A percentile compares a stretch with the other conserved stretches of the same genome.
phyloP scores from a whole-genome alignment of 495 filamentous ascomycete genomes.

The Penicillium dipodomyicola region DNA sequence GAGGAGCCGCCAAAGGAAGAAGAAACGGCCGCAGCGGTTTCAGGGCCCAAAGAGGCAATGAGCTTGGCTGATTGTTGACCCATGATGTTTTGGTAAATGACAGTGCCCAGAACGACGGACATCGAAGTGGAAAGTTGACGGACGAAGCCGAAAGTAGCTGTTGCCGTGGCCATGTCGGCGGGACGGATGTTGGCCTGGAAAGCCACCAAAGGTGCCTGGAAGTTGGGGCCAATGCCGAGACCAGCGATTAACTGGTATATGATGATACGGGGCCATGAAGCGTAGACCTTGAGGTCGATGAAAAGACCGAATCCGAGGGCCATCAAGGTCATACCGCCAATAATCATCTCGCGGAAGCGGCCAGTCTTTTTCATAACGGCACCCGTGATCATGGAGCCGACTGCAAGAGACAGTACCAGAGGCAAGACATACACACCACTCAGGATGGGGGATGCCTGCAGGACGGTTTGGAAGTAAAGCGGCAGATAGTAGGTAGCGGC shows the following conservation, averaged over 20 bases:
- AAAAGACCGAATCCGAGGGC: constrained; percentile 55
- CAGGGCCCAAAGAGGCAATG: constrained; percentile 32
- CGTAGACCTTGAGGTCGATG: constrained; percentile 48
- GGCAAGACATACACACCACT: constrained; percentile 80
- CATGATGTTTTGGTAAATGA: constrained; percentile 58
- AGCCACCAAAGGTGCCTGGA: constrained; percentile 58
- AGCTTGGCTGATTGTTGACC: constrained; percentile 40
- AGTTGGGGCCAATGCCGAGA: constrained; percentile 54
- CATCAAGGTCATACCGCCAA: constrained; percentile 48
- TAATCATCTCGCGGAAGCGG: constrained; percentile 49
- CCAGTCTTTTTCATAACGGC: constrained; percentile 71
- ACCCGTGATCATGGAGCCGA: constrained; percentile 63
- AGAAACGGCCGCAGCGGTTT: constrained; percentile 33
- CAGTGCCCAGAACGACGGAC: constrained; percentile 54
- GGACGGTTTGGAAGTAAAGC: constrained; percentile 74
- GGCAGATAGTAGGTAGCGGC: constrained; percentile 72
- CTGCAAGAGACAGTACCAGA: constrained; percentile 65
- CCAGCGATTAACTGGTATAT: constrained; percentile 54
- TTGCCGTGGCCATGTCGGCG: constrained; percentile 52
- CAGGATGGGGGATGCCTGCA: constrained; percentile 67
- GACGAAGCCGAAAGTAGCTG: constrained; percentile 52
- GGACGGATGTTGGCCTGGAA: constrained; percentile 53
- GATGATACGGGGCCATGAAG: constrained; percentile 52
- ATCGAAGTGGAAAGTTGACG: constrained; percentile 52
- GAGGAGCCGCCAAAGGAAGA: constrained; percentile 56